Conservation (phyloP, 768 basidiomycete species). For the Sutorius australiensis region DNA sequence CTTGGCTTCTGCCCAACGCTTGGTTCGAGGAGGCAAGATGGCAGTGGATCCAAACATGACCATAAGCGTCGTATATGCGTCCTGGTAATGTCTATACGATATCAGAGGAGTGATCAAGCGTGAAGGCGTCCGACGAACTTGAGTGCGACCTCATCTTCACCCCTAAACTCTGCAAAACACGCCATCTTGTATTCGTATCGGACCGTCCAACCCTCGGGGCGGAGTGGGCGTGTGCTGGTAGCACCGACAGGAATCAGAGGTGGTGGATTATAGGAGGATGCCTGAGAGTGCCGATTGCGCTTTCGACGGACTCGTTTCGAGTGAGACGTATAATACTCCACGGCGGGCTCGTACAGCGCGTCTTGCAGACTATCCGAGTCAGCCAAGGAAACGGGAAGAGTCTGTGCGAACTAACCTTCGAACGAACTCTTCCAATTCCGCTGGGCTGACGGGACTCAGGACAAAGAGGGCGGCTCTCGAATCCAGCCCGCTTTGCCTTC, state of each 20-base stretch:
- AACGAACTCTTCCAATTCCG: constrained; percentile 87
- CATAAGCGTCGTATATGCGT: constrained; percentile 78
- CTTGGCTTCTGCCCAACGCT: constrained; percentile 98
- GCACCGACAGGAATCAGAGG: constrained; percentile 44
- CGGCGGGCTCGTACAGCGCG: constrained; percentile 81
- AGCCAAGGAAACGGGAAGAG: neutral
- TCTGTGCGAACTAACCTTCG: constrained; percentile 48
- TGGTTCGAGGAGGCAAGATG: constrained; percentile 86
- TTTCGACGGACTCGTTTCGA: constrained; percentile 91
- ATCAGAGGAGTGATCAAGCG: constrained; percentile 8
- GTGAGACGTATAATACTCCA: constrained; percentile 92
- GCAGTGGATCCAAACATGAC: constrained; percentile 89
- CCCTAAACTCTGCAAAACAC: constrained; percentile 91
- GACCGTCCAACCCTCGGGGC: constrained; percentile 91
- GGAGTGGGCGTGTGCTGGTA: constrained; percentile 50
- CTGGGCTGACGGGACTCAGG: constrained; percentile 83
- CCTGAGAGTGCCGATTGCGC: constrained; percentile 74
- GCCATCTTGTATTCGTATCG: constrained; percentile 98
- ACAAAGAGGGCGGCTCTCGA: constrained; percentile 92
- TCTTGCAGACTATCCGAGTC: constrained; percentile 64
- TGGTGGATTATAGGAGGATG: constrained; percentile 44
- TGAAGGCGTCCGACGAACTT: constrained; percentile 53
- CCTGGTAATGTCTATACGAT: constrained; percentile 81
- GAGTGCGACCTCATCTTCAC: constrained; percentile 88
- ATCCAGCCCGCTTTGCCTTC: constrained; percentile 85